Percentiles rank a stretch among this genome's conserved stretches.
These are phyloP conservation scores for Colletotrichum chlorophyti DNA, from an alignment of 2,329 filamentous ascomycete species.

Conservation along the genomic window DNA sequence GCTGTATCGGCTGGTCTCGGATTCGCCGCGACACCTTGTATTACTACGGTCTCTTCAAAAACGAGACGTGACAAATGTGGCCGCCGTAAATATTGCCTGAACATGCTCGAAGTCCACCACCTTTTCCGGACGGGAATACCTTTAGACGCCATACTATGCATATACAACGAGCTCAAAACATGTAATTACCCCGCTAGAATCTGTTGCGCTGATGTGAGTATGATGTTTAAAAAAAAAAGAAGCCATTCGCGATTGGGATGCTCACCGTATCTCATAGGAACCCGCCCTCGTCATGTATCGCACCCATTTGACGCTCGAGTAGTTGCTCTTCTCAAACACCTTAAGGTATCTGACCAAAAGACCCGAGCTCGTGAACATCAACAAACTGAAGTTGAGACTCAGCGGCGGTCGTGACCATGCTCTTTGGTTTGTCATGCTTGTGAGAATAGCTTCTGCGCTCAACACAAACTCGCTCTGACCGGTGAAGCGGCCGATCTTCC, in stretches of 20 bases:
- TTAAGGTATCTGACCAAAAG: constrained; percentile 93
- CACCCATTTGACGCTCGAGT: constrained; percentile 99
- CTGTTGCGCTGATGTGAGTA: constrained; percentile 34
- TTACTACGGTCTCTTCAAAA: constrained; percentile 21
- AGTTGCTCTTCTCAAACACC: constrained; percentile 99
- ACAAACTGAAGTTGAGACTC: constrained; percentile 87
- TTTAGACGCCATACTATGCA: constrained; percentile 29
- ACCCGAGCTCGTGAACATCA: constrained; percentile 98
- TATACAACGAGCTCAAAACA: constrained; percentile 25
- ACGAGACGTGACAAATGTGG: constrained; percentile 14
- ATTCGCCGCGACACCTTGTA: constrained; percentile 14
- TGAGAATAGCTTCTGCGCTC: constrained; percentile 90
- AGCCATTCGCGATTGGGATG: neutral
- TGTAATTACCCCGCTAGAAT: constrained; percentile 38
- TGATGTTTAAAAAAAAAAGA: neutral
- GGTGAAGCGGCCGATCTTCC: constrained; percentile 98
- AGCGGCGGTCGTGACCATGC: constrained; percentile 94
- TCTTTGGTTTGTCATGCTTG: constrained; percentile 97
- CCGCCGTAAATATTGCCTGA: constrained; percentile 17
- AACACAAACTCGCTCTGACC: constrained; percentile 97
- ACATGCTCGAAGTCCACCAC: constrained; percentile 27
- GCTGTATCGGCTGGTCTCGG: neutral
- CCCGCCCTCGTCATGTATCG: constrained; percentile 98
- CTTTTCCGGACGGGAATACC: constrained; percentile 25
- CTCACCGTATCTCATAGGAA: constrained; percentile 92